Evolutionary conservation across 805 yeast species (phyloP).

Genomic region (Monosporozyma servazzii): DNA sequence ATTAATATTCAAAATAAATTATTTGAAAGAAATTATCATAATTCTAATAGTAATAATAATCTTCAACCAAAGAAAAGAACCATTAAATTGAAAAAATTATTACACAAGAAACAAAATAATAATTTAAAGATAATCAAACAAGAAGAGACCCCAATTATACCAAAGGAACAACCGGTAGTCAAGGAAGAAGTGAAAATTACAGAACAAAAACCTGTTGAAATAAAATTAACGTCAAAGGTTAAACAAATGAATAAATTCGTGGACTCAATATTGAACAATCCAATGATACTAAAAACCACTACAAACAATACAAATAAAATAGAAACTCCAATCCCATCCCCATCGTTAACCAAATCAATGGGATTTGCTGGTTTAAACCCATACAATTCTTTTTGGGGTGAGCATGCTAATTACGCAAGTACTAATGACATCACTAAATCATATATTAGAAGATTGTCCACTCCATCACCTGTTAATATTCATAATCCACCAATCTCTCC

Average conservation of each 20-base stretch:
- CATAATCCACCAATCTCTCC: conserved; percentile 3
- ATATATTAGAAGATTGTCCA: not conserved
- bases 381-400: conserved; percentile 19
- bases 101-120: not conserved
- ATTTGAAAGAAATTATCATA: conserved; percentile 19
- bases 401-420: not conserved
- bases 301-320: not conserved
- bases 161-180: not conserved
- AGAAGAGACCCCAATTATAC: not conserved
- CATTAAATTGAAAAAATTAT: conserved; percentile 15
- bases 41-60: not conserved
- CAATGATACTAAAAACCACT: not conserved
- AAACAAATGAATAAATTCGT: conserved; percentile 1
- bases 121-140: not conserved
- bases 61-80: conserved; percentile 25
- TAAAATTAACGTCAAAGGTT: conserved; percentile 1
- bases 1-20: conserved; percentile 27
- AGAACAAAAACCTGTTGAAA: not conserved
- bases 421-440: not conserved
- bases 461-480: not conserved
- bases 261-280: not conserved
- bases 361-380: conserved; percentile 2
- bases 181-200: not conserved
- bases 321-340: not conserved
- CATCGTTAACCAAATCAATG: not conserved